Evolutionary conservation across 2,329 filamentous ascomycete species (phyloP), one percentile per base, ranked within the genome.

Genomic region (Sphaerulina vaccinii): DNA sequence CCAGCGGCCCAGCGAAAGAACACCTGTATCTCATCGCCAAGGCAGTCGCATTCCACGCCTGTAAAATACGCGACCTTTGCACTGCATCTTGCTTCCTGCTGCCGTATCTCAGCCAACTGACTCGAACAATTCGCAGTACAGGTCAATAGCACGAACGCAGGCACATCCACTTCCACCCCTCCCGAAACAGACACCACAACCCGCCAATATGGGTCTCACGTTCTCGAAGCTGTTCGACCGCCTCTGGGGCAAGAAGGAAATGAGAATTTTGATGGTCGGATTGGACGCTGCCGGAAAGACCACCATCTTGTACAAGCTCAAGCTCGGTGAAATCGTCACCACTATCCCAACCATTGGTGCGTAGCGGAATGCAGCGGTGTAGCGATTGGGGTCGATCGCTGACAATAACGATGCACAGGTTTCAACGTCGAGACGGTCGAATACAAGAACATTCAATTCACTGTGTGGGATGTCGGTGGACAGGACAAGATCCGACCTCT

Each of bases 361-460:
- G 75, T 68, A 56, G 48, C 22, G 21, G 33, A 16, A 29, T 40
- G 16, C 32, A 50, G 18, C 23, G 16, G 24, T 29, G 16, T 29
- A 22, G n/a, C 15, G 33, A 6, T n/a, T 38, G 24, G 33, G 19
- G 32, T 36, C 37, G 11, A 10, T 29, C 24, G 35, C 54, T 59
- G 54, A 57, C 49, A 47, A 23, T 45, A 19, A 9, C 32, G 15
- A 22, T 43, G 46, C 18, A 45, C 63, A 77, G 76, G 92, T 64
- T 97, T 97, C 82, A 97, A 97, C 81, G 93, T 97, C 73, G 92
- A 97, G 80, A 95, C 90, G 3, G 91, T 97, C 67, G 95, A 91
- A 63, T 96, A 96, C 80, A 96, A 96, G 82, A 97, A 97, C 73
- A 91, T 96, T 75, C 95, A 96, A 76, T 97, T 97, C 80, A 97